A percentile compares a stretch with the other conserved stretches of the same genome.
Evolutionary conservation across 2,329 filamentous ascomycete genomes (phyloP).

Genomic region (Pseudogymnoascus sp.): DNA sequence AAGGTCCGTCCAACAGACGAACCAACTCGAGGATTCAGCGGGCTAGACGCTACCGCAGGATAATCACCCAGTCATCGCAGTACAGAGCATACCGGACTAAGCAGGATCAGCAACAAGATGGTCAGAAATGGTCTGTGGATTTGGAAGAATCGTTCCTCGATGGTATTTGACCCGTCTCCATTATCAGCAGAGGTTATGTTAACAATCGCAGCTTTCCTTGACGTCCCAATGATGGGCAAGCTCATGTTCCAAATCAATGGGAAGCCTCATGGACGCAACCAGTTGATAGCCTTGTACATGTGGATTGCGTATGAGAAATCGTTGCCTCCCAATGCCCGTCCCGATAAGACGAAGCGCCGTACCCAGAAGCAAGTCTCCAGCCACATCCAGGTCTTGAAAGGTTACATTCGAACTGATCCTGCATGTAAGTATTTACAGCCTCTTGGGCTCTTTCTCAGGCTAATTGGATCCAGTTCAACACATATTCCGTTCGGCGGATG

Average conservation of each 20-base stretch:
- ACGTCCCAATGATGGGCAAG: conserved; percentile 60
- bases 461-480: conserved; percentile 1
- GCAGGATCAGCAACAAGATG: conserved; percentile 52
- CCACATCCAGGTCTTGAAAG: conserved; percentile 64
- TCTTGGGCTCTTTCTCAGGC: background rate
- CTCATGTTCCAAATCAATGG: conserved; percentile 60
- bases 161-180: conserved; percentile 39
- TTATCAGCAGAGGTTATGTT: conserved; percentile 14
- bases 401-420: conserved; percentile 54
- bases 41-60: conserved; percentile 33
- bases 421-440: conserved; percentile 46
- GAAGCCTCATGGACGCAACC: conserved; percentile 60
- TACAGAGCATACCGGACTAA: conserved; percentile 61
- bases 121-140: conserved; percentile 54
- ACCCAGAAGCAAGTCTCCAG: conserved; percentile 60
- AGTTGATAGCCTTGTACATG: conserved; percentile 63
- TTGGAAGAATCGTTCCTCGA: conserved; percentile 62
- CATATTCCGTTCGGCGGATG: conserved; percentile 42
- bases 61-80: conserved; percentile 54
- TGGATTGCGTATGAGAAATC: conserved; percentile 40
- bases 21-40: conserved; percentile 27
- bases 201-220: conserved; percentile 46
- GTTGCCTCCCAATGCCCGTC: conserved; percentile 40
- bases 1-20: conserved; percentile 16
- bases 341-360: conserved; percentile 39